Evolutionary conservation across 2,329 filamentous ascomycete genomes (phyloP).

Genomic region (Ophiognomonia clavigignenti-juglandacearum): DNA sequence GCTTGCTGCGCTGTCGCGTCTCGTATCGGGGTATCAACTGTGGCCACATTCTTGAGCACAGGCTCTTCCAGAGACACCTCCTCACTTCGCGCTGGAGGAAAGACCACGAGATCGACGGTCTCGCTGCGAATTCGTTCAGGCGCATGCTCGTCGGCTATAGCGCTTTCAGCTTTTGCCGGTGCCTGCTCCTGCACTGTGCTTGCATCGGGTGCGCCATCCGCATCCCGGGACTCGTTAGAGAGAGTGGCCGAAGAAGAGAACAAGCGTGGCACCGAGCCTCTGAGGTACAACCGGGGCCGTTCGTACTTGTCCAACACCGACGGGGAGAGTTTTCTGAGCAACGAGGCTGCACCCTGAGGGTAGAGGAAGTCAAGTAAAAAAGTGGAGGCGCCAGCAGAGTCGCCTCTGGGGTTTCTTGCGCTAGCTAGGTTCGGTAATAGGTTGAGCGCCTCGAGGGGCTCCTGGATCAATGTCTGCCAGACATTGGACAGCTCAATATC

Average conservation of each 20-base stretch:
- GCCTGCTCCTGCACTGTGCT: not conserved
- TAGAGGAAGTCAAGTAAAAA: slow-evolving; percentile 55
- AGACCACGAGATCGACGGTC: too few species aligned
- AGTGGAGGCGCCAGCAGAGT: slow-evolving; percentile 38
- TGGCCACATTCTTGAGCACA: too few species aligned
- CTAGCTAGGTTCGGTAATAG: slow-evolving; percentile 19
- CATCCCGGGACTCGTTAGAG: slow-evolving; percentile 2
- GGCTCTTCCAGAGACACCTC: too few species aligned
- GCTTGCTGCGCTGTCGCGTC: too few species aligned
- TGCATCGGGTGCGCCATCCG: not conserved
- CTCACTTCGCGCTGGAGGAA: too few species aligned
- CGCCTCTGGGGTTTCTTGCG: slow-evolving; percentile 17
- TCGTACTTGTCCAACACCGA: slow-evolving; percentile 18
- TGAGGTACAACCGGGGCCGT: slow-evolving; percentile 10
- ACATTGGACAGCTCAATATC: slow-evolving; percentile 42
- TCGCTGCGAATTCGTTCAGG: too few species aligned
- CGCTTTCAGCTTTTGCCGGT: not conserved
- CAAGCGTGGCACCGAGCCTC: slow-evolving; percentile 18
- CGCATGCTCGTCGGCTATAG: not conserved
- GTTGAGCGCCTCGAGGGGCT: slow-evolving; percentile 23
- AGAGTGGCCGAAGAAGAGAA: slow-evolving; percentile 22
- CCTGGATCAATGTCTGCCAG: slow-evolving; percentile 34
- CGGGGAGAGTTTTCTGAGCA: slow-evolving; percentile 33
- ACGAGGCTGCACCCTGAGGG: slow-evolving; percentile 38
- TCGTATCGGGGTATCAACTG: too few species aligned